These are phyloP conservation scores for Phtheirospermum japonicum DNA, from an alignment of 257 asterid species.

Conservation along the genomic window DNA sequence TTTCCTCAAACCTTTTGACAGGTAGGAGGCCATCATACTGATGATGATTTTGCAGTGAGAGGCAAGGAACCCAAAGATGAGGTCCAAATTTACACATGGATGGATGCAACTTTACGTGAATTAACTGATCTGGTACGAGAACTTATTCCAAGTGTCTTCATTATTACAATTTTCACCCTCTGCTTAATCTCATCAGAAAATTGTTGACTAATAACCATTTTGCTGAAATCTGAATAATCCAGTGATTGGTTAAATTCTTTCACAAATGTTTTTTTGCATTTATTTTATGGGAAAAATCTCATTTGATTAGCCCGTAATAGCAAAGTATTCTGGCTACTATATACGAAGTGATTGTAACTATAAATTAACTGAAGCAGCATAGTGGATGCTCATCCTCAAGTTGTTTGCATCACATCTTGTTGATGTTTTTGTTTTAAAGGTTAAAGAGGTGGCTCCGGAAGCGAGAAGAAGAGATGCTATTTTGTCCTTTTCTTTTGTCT, in stretches of 20 bases:
- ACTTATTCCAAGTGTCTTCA: neutral
- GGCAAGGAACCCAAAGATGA: conserved; percentile 99
- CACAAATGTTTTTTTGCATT: neutral
- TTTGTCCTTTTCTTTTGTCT: conserved; percentile 87
- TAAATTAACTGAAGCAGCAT: neutral
- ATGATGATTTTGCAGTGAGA: conserved; percentile 83
- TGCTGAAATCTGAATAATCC: too few relatives aligned
- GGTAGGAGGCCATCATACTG: conserved; percentile 89
- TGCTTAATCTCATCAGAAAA: too few relatives aligned
- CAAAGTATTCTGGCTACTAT: neutral
- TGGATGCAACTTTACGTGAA: conserved; percentile 99
- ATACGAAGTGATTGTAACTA: neutral
- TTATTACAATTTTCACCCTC: conserved; percentile 10
- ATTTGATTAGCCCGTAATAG: neutral
- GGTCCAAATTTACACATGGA: conserved; percentile 97
- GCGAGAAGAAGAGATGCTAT: conserved; percentile 87
- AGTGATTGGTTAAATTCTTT: too few relatives aligned
- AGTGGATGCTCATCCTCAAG: neutral
- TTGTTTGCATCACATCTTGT: conserved; percentile 6
- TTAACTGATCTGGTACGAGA: conserved; percentile 89
- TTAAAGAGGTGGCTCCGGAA: conserved; percentile 94
- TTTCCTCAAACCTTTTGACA: conserved; percentile 24
- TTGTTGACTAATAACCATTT: too few relatives aligned
- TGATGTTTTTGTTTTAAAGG: conserved; percentile 40
- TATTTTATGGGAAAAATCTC: conserved; percentile 8